phyloP scores from a whole-genome alignment of 306 rosid genomes.

The Ammopiptanthus mongolicus region DNA sequence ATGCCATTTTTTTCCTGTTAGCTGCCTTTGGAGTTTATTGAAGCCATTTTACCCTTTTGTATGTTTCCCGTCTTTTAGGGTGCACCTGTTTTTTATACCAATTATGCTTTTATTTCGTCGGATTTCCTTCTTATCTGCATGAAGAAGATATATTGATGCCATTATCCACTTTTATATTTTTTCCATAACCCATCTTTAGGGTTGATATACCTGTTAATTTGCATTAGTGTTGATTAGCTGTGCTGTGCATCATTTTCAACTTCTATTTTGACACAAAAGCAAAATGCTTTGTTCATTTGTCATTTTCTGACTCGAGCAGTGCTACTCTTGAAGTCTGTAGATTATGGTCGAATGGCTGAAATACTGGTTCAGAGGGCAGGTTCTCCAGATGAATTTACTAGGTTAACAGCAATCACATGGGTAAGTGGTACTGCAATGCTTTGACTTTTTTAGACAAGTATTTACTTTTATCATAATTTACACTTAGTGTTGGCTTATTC shows the following conservation, averaged over 20 bases:
- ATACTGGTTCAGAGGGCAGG: slow-evolving; percentile 93
- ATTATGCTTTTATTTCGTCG: not conserved
- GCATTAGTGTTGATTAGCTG: slow-evolving; percentile 15
- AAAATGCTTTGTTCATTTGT: slow-evolving; percentile 64
- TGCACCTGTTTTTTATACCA: not conserved
- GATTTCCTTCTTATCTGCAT: not conserved
- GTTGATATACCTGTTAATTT: not conserved
- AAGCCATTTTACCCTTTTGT: not conserved
- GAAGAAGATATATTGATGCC: not conserved
- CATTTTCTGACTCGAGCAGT: slow-evolving; percentile 98
- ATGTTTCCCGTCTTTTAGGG: slow-evolving; percentile 2
- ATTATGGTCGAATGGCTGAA: slow-evolving; percentile 99
- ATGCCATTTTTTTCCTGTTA: not conserved
- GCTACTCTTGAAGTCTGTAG: slow-evolving; percentile 99
- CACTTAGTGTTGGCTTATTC: not conserved
- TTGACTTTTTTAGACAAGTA: not conserved
- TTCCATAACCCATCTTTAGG: not conserved
- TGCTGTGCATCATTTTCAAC: slow-evolving; percentile 17
- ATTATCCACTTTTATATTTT: not conserved
- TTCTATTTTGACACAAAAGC: slow-evolving; percentile 33
- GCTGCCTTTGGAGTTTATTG: slow-evolving; percentile 11
- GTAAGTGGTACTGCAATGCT: slow-evolving; percentile 42
- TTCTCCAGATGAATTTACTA: slow-evolving; percentile 87
- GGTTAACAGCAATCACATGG: slow-evolving; percentile 95
- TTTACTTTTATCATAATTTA: not conserved